Evolutionary conservation across 495 filamentous ascomycete species (phyloP), one percentile per base, ranked within the genome.

Genomic region (Lepraria neglecta): DNA sequence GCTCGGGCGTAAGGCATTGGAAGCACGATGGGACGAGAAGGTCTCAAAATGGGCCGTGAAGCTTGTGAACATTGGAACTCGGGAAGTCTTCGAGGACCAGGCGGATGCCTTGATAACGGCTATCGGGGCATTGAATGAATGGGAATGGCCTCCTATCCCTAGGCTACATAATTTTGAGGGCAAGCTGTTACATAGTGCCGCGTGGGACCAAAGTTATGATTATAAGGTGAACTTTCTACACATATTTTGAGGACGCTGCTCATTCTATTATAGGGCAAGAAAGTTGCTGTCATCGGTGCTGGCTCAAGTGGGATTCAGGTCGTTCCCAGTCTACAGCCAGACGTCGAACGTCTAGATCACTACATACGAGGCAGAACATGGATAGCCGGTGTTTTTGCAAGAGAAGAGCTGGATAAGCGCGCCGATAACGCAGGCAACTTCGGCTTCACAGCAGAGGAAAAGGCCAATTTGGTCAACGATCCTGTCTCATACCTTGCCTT

Each of bases 361-460:
- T 89, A 87, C 56, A 83, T 81, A 6, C 79, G 87, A 21, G 85
- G 82, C 63, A 78, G 74, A 33, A 87, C 85, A 1, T 89, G 87
- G 86, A 83, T 90, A n/a, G 79, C 84, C 0, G 78, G 80, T 38
- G 80, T 83, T 14, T 75, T 76, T 60, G 72, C 76, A 28, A 56
- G 63, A 0, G 72, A 76, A 15, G 70, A 76, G 19, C 71, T 51
- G 27, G 47, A 51, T 15, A 51, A 31, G 24, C 47, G 47, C 14
- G 47, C 47, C 24, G 35, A 11, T 27, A 4, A 35, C 24, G 53
- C 33, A 38, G 53, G 53, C 35, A 56, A 56, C 33, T 56, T 56
- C 11, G 53, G 40, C 17, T 56, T 56, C 19, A 56, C 53, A 2
- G 53, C 35, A 56, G 53, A 56, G 27, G 53, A 56, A 19, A 56